phyloP scores from a whole-genome alignment of 116 monocot genomes.

The Trichopus zeylanicus region DNA sequence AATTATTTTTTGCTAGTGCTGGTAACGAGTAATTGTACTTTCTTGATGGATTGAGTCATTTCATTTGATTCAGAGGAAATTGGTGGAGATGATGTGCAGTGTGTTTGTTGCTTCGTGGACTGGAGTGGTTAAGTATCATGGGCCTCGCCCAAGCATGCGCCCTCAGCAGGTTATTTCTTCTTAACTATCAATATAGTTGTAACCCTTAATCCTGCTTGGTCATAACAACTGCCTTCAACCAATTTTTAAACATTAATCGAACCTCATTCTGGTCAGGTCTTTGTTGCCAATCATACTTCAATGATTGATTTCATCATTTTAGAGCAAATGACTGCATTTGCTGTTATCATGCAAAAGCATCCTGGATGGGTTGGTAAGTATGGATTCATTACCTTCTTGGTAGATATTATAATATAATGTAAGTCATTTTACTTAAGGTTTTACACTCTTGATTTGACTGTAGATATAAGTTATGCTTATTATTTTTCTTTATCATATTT shows the following conservation, averaged over 20 bases:
- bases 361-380: slow-evolving; percentile 98
- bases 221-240: too few species aligned
- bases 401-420: background rate
- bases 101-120: slow-evolving; percentile 99
- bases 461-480: background rate
- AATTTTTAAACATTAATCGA: too few species aligned
- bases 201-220: too few species aligned
- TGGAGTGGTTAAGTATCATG: slow-evolving; percentile 94
- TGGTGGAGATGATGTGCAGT: slow-evolving; percentile 97
- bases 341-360: slow-evolving; percentile 99
- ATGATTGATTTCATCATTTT: slow-evolving; percentile 99
- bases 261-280: slow-evolving; percentile 43
- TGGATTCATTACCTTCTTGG: background rate
- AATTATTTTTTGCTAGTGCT: too few species aligned
- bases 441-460: background rate
- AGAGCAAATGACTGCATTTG: slow-evolving; percentile 99
- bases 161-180: slow-evolving; percentile 67
- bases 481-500: background rate
- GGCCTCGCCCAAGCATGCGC: slow-evolving; percentile 88
- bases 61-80: slow-evolving; percentile 47
- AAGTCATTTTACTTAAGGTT: background rate
- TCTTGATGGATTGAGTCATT: background rate
- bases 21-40: background rate
- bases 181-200: too few species aligned
- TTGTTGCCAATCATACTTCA: slow-evolving; percentile 97